These are phyloP conservation scores for Epichloe uncinata DNA, from an alignment of 2,329 filamentous ascomycete genomes.

Conservation along the genomic window DNA sequence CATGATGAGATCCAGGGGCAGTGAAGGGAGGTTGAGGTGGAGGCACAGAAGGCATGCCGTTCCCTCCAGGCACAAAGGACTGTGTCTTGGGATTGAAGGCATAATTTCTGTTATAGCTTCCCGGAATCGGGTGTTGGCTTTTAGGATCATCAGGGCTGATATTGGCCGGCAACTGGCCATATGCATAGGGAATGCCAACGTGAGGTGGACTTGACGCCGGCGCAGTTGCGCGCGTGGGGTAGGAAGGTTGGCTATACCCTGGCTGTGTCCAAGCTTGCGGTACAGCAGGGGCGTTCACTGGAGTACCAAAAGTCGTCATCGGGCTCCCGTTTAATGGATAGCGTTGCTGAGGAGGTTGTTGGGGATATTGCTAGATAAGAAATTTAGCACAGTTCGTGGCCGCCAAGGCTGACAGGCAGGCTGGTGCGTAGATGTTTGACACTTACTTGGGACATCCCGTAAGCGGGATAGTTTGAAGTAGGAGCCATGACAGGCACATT, in stretches of 20 bases:
- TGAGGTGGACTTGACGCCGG: conserved; percentile 18
- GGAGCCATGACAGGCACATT: conserved; percentile 30
- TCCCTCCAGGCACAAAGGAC: conserved; percentile 63
- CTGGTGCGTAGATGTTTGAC: not conserved
- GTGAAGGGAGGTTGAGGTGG: conserved; percentile 34
- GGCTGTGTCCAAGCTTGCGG: conserved; percentile 24
- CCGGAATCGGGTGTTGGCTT: conserved; percentile 70
- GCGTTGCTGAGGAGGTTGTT: conserved; percentile 16
- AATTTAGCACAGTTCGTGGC: not conserved
- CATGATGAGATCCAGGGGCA: conserved; percentile 34
- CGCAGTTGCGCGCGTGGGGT: conserved; percentile 17
- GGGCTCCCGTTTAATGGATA: conserved; percentile 22
- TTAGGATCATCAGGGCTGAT: conserved; percentile 58
- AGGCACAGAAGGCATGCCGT: conserved; percentile 34
- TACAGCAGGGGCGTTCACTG: conserved; percentile 18
- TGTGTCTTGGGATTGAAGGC: conserved; percentile 92
- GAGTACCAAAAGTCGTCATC: conserved; percentile 23
- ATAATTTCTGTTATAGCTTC: conserved; percentile 64
- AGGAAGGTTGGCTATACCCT: conserved; percentile 19
- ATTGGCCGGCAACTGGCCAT: conserved; percentile 62
- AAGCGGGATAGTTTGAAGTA: conserved; percentile 30
- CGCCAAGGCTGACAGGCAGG: not conserved
- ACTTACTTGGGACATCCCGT: conserved; percentile 33
- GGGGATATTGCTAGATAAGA: conserved; percentile 15
- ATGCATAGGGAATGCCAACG: conserved; percentile 49